These are phyloP conservation scores for Melanomma pulvis-pyrius DNA, from an alignment of 495 filamentous ascomycete genomes.

Conservation along the genomic window DNA sequence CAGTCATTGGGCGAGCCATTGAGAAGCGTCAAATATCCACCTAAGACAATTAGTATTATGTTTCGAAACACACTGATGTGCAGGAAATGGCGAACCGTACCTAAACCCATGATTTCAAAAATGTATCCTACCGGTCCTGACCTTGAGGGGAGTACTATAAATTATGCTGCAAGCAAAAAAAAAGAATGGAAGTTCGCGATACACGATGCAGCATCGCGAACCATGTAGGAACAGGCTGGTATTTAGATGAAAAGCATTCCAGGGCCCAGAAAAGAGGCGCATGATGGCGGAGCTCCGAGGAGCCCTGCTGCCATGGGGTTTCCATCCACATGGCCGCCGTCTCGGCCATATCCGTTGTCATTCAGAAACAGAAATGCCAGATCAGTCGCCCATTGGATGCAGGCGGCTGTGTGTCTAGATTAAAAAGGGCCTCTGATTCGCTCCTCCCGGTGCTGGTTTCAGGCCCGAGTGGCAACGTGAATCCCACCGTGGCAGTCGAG, in stretches of 20 bases:
- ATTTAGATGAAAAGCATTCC: background rate
- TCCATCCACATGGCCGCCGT: background rate
- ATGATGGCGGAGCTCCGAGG: slow-evolving; percentile 5
- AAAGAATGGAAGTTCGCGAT: slow-evolving; percentile 1
- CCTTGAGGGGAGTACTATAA: slow-evolving; percentile 8
- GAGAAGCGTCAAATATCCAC: slow-evolving; percentile 36
- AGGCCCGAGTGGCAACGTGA: background rate
- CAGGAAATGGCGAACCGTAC: slow-evolving; percentile 2
- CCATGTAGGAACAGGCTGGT: background rate
- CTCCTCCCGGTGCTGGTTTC: background rate
- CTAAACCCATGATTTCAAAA: slow-evolving; percentile 31
- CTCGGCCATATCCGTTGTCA: slow-evolving; percentile 5
- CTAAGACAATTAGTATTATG: slow-evolving; percentile 5
- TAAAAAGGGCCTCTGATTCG: background rate
- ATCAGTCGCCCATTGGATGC: background rate
- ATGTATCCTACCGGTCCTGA: slow-evolving; percentile 21
- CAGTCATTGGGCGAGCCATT: slow-evolving; percentile 37
- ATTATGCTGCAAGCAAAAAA: slow-evolving; percentile 1
- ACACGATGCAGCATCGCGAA: background rate
- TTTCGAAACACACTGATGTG: background rate
- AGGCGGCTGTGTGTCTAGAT: background rate
- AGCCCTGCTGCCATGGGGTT: background rate
- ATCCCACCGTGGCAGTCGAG: slow-evolving; percentile 1
- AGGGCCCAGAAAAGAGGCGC: slow-evolving; percentile 1
- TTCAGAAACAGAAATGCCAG: background rate